Evolutionary conservation across 257 asterid genomes (phyloP).

Genomic region (Capsicum baccatum): DNA sequence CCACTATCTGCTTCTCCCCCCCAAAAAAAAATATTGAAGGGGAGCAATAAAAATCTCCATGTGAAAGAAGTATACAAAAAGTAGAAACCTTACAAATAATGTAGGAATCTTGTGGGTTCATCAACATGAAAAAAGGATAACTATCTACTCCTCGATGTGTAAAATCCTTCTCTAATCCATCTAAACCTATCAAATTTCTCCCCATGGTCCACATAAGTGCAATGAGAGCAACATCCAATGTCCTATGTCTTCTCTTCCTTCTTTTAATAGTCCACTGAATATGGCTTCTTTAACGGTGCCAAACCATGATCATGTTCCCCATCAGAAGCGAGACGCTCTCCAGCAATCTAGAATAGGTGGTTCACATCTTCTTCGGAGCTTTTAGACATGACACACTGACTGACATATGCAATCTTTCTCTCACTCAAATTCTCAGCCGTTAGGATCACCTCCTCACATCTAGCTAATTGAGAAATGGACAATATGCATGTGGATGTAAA

Average conservation of each 20-base stretch:
- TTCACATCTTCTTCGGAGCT: background rate
- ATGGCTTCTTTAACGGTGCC: slow-evolving; percentile 2
- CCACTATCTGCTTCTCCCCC: background rate
- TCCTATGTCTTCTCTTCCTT: background rate
- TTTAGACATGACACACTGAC: background rate
- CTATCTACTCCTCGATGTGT: background rate
- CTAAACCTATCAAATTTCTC: background rate
- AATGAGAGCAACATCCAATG: background rate
- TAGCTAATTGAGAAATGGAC: background rate
- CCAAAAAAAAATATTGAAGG: background rate
- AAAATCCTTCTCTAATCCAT: background rate
- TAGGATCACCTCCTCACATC: background rate
- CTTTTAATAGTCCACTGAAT: background rate
- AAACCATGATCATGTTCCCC: background rate
- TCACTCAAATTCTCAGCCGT: background rate
- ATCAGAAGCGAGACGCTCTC: background rate
- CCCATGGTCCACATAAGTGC: background rate
- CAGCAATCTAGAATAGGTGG: background rate
- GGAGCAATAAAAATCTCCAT: background rate
- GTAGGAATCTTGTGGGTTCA: background rate
- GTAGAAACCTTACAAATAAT: background rate
- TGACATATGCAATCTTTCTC: background rate
- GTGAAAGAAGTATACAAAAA: background rate
- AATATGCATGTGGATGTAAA: background rate
- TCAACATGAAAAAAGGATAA: background rate